phyloP scores from a whole-genome alignment of 768 basidiomycete genomes.

The Hygrophorus pudorinus region DNA sequence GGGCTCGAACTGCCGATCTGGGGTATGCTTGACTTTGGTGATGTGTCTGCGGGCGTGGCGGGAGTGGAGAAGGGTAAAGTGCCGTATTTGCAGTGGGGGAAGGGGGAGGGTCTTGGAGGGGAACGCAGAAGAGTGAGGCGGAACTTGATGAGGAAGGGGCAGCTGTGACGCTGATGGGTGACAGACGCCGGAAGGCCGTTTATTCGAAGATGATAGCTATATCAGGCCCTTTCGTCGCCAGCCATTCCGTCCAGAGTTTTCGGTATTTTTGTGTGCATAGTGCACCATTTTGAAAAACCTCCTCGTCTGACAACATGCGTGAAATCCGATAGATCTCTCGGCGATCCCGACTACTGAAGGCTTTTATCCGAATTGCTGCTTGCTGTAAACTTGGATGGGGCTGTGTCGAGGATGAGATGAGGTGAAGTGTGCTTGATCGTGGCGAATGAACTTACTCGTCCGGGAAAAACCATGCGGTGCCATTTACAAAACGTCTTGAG shows the following conservation, averaged over 20 bases:
- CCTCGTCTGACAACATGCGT: conserved; percentile 26
- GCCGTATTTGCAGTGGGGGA: conserved; percentile 76
- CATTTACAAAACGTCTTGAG: conserved; percentile 31
- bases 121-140: conserved; percentile 67
- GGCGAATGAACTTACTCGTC: conserved; percentile 22
- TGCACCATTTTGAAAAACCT: conserved; percentile 18
- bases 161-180: conserved; percentile 33
- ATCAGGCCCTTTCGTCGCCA: conserved; percentile 18
- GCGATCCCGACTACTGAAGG: conserved; percentile 27
- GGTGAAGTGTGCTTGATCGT: not conserved
- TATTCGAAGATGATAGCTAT: not conserved
- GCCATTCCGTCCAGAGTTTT: conserved; percentile 29
- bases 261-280: conserved; percentile 20
- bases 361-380: conserved; percentile 22
- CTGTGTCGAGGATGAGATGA: conserved; percentile 18
- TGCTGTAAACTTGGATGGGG: conserved; percentile 24
- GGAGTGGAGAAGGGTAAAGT: conserved; percentile 46
- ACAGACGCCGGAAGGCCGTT: not conserved
- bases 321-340: conserved; percentile 32
- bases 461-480: conserved; percentile 35
- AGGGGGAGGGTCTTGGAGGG: conserved; percentile 58
- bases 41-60: conserved; percentile 26
- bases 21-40: conserved; percentile 72
- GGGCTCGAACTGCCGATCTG: conserved; percentile 82
- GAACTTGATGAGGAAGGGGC: conserved; percentile 80